A percentile compares a stretch with the other conserved stretches of the same genome.
These are phyloP conservation scores for Quercus parvula DNA, from an alignment of 306 rosid genomes.

Conservation along the genomic window DNA sequence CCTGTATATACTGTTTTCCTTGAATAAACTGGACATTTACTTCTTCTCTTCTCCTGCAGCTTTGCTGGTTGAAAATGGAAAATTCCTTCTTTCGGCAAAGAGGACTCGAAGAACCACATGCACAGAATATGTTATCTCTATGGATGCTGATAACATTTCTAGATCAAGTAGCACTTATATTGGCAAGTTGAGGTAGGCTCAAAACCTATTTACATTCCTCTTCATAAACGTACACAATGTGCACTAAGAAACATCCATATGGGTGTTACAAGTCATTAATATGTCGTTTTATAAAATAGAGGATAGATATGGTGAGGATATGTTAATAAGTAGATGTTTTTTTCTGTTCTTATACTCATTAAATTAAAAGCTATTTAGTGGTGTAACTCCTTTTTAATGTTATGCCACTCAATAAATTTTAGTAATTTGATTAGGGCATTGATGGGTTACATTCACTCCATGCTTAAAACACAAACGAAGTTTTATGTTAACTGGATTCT, in stretches of 20 bases:
- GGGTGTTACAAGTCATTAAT: too few species aligned
- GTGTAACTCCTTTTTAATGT: neutral
- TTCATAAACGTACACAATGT: neutral
- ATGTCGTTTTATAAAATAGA: too few species aligned
- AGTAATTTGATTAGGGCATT: neutral
- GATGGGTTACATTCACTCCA: neutral
- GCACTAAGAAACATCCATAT: neutral
- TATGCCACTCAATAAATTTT: neutral
- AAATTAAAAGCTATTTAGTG: neutral
- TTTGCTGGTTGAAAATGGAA: constrained; percentile 85
- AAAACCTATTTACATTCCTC: neutral
- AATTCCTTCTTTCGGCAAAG: constrained; percentile 90
- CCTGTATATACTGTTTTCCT: neutral
- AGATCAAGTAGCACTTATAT: constrained; percentile 88
- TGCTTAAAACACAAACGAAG: neutral
- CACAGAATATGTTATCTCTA: constrained; percentile 89
- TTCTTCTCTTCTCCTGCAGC: constrained; percentile 39
- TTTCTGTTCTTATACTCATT: neutral
- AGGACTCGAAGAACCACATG: constrained; percentile 81
- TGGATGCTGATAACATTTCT: constrained; percentile 84
- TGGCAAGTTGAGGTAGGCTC: constrained; percentile 72
- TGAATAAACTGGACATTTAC: neutral
- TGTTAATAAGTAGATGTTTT: neutral
- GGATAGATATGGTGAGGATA: neutral
- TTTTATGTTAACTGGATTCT: neutral